Evolutionary conservation across 768 basidiomycete genomes (phyloP).

Genomic region (Boletus pseudopeckii): DNA sequence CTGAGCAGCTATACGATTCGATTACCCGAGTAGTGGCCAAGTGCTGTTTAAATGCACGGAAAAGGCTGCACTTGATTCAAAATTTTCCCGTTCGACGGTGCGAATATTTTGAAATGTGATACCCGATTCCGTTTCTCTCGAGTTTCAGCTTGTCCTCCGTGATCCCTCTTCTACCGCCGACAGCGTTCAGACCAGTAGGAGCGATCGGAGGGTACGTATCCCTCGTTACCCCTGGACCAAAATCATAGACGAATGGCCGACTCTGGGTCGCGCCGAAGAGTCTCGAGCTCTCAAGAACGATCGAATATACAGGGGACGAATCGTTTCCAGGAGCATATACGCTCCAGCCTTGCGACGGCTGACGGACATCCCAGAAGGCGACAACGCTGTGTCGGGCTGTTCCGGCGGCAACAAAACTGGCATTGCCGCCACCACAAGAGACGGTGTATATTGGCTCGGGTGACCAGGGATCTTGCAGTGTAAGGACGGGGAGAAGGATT

Average conservation of each 20-base stretch:
- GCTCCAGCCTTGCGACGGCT: slow-evolving; percentile 62
- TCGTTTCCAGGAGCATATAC: slow-evolving; percentile 80
- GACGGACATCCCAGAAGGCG: slow-evolving; percentile 79
- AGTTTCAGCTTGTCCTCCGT: slow-evolving; percentile 25
- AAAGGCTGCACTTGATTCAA: neutral
- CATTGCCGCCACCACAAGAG: slow-evolving; percentile 67
- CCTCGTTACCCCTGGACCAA: slow-evolving; percentile 58
- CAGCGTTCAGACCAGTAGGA: slow-evolving; percentile 24
- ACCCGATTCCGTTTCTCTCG: slow-evolving; percentile 41
- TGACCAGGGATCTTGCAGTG: slow-evolving; percentile 64
- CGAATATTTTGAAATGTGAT: slow-evolving; percentile 48
- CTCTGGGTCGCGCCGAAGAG: slow-evolving; percentile 77
- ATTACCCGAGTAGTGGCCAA: neutral
- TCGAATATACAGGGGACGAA: slow-evolving; percentile 70
- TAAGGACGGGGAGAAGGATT: slow-evolving; percentile 55
- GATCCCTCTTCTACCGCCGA: slow-evolving; percentile 12
- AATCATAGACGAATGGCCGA: slow-evolving; percentile 76
- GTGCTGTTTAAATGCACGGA: neutral
- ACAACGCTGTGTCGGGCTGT: slow-evolving; percentile 74
- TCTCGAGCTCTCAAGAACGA: slow-evolving; percentile 73
- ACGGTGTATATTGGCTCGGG: slow-evolving; percentile 74
- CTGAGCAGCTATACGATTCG: neutral
- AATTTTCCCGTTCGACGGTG: slow-evolving; percentile 26
- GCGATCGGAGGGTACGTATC: slow-evolving; percentile 51
- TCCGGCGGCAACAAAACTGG: slow-evolving; percentile 68